These are phyloP conservation scores for Ophiostoma australiae DNA, from an alignment of 2,329 filamentous ascomycete species.

Conservation along the genomic window DNA sequence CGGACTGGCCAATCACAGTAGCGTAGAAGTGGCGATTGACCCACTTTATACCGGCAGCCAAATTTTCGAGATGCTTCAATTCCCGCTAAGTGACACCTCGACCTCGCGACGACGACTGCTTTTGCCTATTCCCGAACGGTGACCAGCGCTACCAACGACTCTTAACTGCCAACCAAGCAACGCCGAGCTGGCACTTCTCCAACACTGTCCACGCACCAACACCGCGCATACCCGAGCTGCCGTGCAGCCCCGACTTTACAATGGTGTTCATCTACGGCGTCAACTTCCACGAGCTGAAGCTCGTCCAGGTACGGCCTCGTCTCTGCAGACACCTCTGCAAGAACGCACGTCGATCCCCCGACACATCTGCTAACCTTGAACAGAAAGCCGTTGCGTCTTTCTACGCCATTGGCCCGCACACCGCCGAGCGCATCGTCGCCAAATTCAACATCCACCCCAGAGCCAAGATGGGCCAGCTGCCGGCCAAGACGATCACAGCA, in stretches of 20 bases:
- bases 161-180: background rate
- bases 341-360: background rate
- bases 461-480: conserved; percentile 69
- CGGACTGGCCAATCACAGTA: conserved; percentile 18
- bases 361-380: background rate
- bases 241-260: conserved; percentile 33
- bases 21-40: background rate
- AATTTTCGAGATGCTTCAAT: conserved; percentile 22
- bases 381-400: conserved; percentile 75
- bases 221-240: background rate
- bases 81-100: background rate
- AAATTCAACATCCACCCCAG: conserved; percentile 83
- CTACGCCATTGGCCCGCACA: conserved; percentile 73
- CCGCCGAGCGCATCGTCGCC: conserved; percentile 72
- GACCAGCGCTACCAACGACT: background rate
- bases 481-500: conserved; percentile 70
- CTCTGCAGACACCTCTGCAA: background rate
- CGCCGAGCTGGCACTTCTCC: background rate
- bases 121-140: background rate
- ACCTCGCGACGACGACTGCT: background rate
- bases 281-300: conserved; percentile 76
- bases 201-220: background rate
- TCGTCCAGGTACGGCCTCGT: conserved; percentile 65
- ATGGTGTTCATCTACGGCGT: conserved; percentile 77
- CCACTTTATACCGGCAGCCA: conserved; percentile 17